Evolutionary conservation across 2,329 filamentous ascomycete genomes (phyloP), one percentile per base, ranked within the genome.

Genomic region (Cladophialophora bantiana): DNA sequence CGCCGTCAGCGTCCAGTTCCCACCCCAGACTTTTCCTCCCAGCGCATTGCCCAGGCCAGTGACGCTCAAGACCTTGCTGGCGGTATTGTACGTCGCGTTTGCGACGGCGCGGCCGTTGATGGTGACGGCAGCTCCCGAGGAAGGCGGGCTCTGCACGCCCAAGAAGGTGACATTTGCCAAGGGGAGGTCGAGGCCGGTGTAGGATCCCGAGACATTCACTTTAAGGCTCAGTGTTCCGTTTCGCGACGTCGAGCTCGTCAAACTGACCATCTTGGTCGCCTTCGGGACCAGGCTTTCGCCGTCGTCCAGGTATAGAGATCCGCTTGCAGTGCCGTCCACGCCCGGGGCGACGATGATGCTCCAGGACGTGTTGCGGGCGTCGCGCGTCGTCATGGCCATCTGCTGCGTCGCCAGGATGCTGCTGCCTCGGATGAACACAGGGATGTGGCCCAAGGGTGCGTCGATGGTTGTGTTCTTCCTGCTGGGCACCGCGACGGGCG

Each of bases 251-350:
- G 52, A 62, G 0, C 80, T 82, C 1, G 77, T 74, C 57, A 73
- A 40, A 7, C 45, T 68, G 31, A 92, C 83, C 67, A 81, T 82
- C 4, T 88, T 81, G 0, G 83, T 88, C 0, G 82, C 80, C 12
- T 84, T 80, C 0, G 86, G 89, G 38, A 77, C 73, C 7, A 92
- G 65, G 63, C 87, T 90, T 78, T 89, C 89, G 1, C 91, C 91
- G 71, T 94, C 91, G 72, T 94, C 91, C 7, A 93, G 75, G 74
- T 94, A 93, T 35, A 94, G 77, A 18, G 80, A 76, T 0, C 91
- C 91, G 1, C 73, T 79, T 0, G 91, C 90, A 1, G 77, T 76
- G 0, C 88, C 87, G 15, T 83, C 73, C 1, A 74, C 72, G 68
- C 85, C 82, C 0, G 91, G 83, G 2, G 89, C 88, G 0, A 87